These are phyloP conservation scores for Phytopythium sindhum DNA, from an alignment of 352 stramenopile species.

Conservation along the genomic window DNA sequence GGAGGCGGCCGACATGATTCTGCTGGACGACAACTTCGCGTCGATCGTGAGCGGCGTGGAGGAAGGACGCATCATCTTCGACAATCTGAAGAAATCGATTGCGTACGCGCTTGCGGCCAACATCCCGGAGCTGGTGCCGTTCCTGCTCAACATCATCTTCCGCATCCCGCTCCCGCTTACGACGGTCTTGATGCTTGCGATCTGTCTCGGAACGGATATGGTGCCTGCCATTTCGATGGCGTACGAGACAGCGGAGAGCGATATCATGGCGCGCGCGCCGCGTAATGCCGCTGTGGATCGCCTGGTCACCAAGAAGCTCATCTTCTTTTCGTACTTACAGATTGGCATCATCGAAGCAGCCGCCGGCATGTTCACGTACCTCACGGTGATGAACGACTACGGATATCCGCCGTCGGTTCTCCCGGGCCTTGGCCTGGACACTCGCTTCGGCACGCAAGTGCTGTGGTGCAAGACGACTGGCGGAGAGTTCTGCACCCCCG, in stretches of 20 bases:
- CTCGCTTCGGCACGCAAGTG: constrained; percentile 65
- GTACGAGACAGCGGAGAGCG: constrained; percentile 84
- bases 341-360: constrained; percentile 89
- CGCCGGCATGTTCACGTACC: constrained; percentile 86
- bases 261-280: constrained; percentile 85
- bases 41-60: constrained; percentile 94
- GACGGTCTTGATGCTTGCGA: constrained; percentile 89
- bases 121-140: constrained; percentile 86
- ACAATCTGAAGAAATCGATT: constrained; percentile 95
- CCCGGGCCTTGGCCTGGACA: constrained; percentile 42
- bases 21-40: constrained; percentile 97
- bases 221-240: constrained; percentile 91
- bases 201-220: constrained; percentile 92
- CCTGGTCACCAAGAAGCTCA: constrained; percentile 89
- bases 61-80: constrained; percentile 94
- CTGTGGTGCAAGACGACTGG: constrained; percentile 72
- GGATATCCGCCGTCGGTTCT: constrained; percentile 71
- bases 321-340: constrained; percentile 84
- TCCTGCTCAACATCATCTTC: constrained; percentile 84
- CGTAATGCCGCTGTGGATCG: constrained; percentile 79
- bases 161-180: constrained; percentile 86
- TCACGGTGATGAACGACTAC: constrained; percentile 88
- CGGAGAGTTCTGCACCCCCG: constrained; percentile 48
- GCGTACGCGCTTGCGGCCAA: constrained; percentile 91
- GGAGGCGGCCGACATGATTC: constrained; percentile 94